These are phyloP conservation scores for Debaryomyces udenii DNA, from an alignment of 1,139 yeast genomes.

Conservation along the genomic window DNA sequence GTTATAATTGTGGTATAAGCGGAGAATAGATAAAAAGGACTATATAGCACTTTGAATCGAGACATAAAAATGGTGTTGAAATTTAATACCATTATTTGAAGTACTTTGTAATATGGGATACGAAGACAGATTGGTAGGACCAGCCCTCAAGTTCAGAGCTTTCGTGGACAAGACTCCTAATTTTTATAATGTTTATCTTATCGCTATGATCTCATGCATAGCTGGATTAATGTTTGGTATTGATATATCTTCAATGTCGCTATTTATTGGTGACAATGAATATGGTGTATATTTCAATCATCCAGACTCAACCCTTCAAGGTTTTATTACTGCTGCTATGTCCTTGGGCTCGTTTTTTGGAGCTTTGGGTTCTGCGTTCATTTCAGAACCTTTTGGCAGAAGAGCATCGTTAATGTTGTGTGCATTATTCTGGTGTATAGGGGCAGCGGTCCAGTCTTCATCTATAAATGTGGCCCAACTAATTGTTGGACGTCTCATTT, in stretches of 20 bases:
- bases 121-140: slow-evolving; percentile 32
- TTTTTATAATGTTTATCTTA: slow-evolving; percentile 38
- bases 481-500: slow-evolving; percentile 51
- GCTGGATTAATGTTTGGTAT: slow-evolving; percentile 62
- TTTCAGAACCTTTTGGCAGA: slow-evolving; percentile 40
- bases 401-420: slow-evolving; percentile 31
- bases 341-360: slow-evolving; percentile 39
- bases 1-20: no score
- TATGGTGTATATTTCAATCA: slow-evolving; percentile 28
- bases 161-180: slow-evolving; percentile 42
- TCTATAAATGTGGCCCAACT: slow-evolving; percentile 34
- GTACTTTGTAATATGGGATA: slow-evolving; percentile 26
- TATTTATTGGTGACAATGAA: slow-evolving; percentile 46
- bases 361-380: slow-evolving; percentile 28
- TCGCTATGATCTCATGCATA: slow-evolving; percentile 47
- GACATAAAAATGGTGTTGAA: no score
- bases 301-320: slow-evolving; percentile 26
- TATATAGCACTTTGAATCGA: no score
- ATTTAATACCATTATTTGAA: no score
- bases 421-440: slow-evolving; percentile 32
- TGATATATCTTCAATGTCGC: slow-evolving; percentile 64
- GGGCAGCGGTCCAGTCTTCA: slow-evolving; percentile 36
- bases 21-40: no score
- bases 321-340: slow-evolving; percentile 40
- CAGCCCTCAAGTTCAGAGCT: slow-evolving; percentile 29